phyloP scores from a whole-genome alignment of 78 protist genomes.

The Chrysochromulina tobinii region DNA sequence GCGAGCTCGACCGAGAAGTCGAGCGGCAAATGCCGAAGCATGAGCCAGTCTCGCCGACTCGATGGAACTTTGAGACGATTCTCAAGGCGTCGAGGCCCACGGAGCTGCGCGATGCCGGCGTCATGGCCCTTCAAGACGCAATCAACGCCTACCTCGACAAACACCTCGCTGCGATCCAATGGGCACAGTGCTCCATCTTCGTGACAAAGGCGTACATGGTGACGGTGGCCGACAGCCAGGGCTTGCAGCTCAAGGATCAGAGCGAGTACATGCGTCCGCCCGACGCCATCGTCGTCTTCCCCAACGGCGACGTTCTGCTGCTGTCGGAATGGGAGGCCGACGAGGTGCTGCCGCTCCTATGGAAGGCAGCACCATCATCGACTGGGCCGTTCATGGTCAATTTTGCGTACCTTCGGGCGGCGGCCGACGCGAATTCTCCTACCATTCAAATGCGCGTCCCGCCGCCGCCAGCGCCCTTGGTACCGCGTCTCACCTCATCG shows the following conservation, averaged over 20 bases:
- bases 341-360: neutral
- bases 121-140: too few relatives aligned
- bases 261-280: neutral
- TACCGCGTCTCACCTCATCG: neutral
- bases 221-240: neutral
- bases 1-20: neutral
- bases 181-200: neutral
- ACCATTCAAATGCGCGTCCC: neutral
- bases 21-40: neutral
- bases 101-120: neutral
- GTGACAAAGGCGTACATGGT: neutral
- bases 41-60: neutral
- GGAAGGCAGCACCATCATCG: neutral
- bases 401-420: neutral
- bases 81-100: neutral
- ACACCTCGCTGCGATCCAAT: too few relatives aligned
- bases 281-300: constrained; percentile 1
- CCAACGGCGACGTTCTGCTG: neutral
- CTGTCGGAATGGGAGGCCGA: neutral
- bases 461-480: neutral
- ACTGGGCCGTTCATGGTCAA: neutral
- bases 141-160: too few relatives aligned
- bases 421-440: neutral
- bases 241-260: too few relatives aligned
- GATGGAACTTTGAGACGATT: neutral